Evolutionary conservation across 1,139 yeast species (phyloP).

Genomic region (Diutina siamensis): DNA sequence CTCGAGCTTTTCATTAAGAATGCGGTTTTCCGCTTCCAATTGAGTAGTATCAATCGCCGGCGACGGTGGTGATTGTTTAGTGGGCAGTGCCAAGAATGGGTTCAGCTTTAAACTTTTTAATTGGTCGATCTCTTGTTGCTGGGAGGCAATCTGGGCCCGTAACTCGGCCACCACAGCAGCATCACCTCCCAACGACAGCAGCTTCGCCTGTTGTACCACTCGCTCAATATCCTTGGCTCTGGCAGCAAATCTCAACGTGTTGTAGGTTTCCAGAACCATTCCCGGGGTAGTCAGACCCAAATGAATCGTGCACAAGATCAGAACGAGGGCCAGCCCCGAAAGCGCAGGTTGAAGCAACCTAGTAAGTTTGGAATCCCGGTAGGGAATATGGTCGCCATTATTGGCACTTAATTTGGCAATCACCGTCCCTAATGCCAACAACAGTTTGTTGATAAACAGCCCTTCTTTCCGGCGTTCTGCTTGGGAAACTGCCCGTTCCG

Average conservation of each 20-base stretch:
- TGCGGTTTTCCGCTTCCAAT: slow-evolving; percentile 48
- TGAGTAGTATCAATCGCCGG: slow-evolving; percentile 15
- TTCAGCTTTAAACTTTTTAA: not conserved
- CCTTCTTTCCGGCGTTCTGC: slow-evolving; percentile 85
- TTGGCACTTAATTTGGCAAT: slow-evolving; percentile 55
- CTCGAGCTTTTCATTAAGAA: slow-evolving; percentile 56
- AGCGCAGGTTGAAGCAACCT: slow-evolving; percentile 83
- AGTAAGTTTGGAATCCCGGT: slow-evolving; percentile 85
- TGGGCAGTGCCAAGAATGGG: not conserved
- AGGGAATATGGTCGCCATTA: slow-evolving; percentile 60
- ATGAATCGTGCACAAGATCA: slow-evolving; percentile 78
- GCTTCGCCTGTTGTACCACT: slow-evolving; percentile 47
- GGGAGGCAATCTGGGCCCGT: slow-evolving; percentile 31
- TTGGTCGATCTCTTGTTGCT: slow-evolving; percentile 26
- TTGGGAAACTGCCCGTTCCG: slow-evolving; percentile 81
- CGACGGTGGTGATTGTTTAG: not conserved
- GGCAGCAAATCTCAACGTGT: slow-evolving; percentile 85
- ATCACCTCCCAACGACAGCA: slow-evolving; percentile 15
- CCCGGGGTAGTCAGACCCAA: slow-evolving; percentile 27
- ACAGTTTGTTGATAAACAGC: slow-evolving; percentile 79
- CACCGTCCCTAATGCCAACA: slow-evolving; percentile 81
- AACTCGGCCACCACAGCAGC: slow-evolving; percentile 41
- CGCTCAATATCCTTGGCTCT: slow-evolving; percentile 80
- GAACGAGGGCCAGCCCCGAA: slow-evolving; percentile 78
- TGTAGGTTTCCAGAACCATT: slow-evolving; percentile 59